A percentile compares a stretch with the other conserved stretches of the same genome.
phyloP scores from a whole-genome alignment of 2,329 filamentous ascomycete species.

The Ramularia collo-cygni region DNA sequence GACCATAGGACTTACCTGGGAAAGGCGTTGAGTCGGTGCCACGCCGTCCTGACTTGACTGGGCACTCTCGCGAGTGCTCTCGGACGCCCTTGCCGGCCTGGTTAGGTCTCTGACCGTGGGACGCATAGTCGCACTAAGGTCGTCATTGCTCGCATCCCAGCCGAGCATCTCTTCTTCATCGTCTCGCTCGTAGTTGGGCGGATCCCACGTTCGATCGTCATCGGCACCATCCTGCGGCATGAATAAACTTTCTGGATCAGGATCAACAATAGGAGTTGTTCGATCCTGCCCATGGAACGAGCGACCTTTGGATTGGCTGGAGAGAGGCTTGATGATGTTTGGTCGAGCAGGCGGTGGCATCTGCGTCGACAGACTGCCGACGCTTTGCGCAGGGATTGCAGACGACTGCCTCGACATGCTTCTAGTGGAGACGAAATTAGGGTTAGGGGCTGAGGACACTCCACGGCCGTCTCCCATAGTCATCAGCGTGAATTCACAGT shows the following conservation, averaged over 20 bases:
- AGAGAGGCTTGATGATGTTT: conserved; percentile 28
- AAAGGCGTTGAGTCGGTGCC: conserved; percentile 67
- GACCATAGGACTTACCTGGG: conserved; percentile 53
- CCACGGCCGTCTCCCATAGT: conserved; percentile 60
- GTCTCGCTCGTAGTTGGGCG: conserved; percentile 57
- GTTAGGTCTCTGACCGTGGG: conserved; percentile 40
- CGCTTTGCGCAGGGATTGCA: conserved; percentile 11
- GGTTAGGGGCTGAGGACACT: conserved; percentile 27
- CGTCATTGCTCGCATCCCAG: conserved; percentile 65
- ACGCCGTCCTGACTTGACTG: conserved; percentile 36
- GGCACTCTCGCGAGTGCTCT: conserved; percentile 2
- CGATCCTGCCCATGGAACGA: conserved; percentile 15
- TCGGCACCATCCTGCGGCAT: conserved; percentile 51
- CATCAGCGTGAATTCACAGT: conserved; percentile 75
- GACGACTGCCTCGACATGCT: conserved; percentile 23
- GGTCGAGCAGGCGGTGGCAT: conserved; percentile 38
- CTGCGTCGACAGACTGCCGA: conserved; percentile 21
- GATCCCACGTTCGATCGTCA: conserved; percentile 67
- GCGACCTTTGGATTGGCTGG: conserved; percentile 23
- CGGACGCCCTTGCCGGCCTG: conserved; percentile 9
- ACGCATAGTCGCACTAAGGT: conserved; percentile 43
- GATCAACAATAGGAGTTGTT: conserved; percentile 43
- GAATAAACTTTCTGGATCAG: conserved; percentile 63
- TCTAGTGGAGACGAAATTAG: conserved; percentile 36
- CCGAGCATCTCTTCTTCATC: conserved; percentile 61